Conservation (phyloP, 2,329 filamentous ascomycete genomes). For the Daldinia sp. region DNA sequence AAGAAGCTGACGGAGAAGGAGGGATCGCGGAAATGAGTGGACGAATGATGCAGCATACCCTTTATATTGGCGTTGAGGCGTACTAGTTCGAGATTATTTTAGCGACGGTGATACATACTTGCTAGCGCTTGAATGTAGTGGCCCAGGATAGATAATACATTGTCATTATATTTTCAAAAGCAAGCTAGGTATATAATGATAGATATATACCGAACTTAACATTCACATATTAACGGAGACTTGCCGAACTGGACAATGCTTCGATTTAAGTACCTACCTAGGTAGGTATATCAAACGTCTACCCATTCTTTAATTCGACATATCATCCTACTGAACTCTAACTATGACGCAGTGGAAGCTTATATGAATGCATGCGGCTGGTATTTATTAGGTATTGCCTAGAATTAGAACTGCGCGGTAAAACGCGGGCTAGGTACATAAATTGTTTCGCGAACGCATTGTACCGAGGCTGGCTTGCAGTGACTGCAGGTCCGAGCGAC, state of each 20-base stretch:
- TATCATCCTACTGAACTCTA: too few species aligned
- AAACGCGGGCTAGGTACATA: not conserved
- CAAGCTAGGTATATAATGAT: too few species aligned
- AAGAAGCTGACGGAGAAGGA: constrained; percentile 70
- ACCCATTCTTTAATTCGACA: too few species aligned
- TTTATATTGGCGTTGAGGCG: constrained; percentile 35
- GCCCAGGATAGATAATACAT: constrained; percentile 13
- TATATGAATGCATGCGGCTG: not conserved
- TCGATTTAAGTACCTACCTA: too few species aligned
- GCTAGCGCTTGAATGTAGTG: constrained; percentile 1
- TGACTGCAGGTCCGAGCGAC: constrained; percentile 12
- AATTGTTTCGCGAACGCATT: not conserved
- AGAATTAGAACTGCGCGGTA: not conserved
- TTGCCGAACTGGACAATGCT: not conserved
- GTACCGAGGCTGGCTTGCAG: constrained; percentile 9
- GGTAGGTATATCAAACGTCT: too few species aligned
- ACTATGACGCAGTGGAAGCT: not conserved
- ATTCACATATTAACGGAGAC: not conserved
- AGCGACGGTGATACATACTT: not conserved
- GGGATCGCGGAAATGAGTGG: constrained; percentile 53
- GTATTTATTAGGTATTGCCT: too few species aligned
- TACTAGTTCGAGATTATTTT: constrained; percentile 10
- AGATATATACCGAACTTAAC: not conserved
- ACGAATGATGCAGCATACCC: constrained; percentile 23
- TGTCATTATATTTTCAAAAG: too few species aligned